These are phyloP conservation scores for Astragalus glycyphyllos DNA, from an alignment of 306 rosid genomes.

Conservation along the genomic window DNA sequence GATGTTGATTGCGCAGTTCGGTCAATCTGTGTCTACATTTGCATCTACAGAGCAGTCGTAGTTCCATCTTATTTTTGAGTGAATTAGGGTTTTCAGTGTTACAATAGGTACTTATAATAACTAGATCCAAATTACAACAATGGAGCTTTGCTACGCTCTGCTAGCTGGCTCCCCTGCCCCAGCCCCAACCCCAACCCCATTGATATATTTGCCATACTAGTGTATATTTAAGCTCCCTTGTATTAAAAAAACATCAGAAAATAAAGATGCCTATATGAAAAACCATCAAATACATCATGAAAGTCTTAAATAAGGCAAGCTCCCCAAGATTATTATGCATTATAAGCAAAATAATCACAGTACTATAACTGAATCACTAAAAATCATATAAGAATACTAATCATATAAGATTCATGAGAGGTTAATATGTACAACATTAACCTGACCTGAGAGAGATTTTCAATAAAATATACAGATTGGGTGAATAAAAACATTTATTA, in stretches of 20 bases:
- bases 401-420: not conserved
- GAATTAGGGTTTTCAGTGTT: no score
- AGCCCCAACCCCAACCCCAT: no score
- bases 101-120: no score
- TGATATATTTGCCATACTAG: not conserved
- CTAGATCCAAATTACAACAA: no score
- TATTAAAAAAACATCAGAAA: constrained; percentile 15
- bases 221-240: constrained; percentile 34
- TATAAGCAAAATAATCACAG: not conserved
- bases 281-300: not conserved
- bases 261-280: constrained; percentile 7
- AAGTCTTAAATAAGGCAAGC: constrained; percentile 18
- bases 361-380: no score
- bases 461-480: not conserved
- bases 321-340: constrained; percentile 1
- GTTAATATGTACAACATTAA: constrained; percentile 22
- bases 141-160: no score
- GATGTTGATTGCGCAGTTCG: no score
- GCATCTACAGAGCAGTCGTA: no score
- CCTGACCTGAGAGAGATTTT: constrained; percentile 1
- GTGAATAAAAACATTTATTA: not conserved
- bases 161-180: no score
- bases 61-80: no score
- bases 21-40: no score
- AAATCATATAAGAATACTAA: no score